phyloP scores from a whole-genome alignment of 768 basidiomycete genomes.

The Boletus patriciae region DNA sequence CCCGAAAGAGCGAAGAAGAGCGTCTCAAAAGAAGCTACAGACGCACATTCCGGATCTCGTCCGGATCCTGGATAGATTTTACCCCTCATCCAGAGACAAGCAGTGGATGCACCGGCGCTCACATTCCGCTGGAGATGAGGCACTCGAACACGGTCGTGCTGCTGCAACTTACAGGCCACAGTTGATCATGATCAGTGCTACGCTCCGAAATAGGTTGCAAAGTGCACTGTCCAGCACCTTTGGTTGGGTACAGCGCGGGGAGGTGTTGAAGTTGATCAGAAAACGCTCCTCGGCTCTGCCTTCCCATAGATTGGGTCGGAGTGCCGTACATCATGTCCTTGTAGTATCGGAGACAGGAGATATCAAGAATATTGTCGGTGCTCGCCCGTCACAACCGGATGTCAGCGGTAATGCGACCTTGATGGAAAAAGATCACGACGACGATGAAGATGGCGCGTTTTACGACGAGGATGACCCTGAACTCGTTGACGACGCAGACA shows the following conservation, averaged over 20 bases:
- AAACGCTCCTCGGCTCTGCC: slow-evolving; percentile 28
- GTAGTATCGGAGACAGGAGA: slow-evolving; percentile 55
- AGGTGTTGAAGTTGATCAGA: slow-evolving; percentile 32
- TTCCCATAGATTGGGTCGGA: slow-evolving; percentile 28
- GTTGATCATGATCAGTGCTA: slow-evolving; percentile 69
- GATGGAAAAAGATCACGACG: not conserved
- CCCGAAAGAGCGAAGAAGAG: slow-evolving; percentile 40
- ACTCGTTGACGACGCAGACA: slow-evolving; percentile 22
- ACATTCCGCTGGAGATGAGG: slow-evolving; percentile 1
- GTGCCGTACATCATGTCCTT: slow-evolving; percentile 54
- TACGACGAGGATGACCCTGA: slow-evolving; percentile 24
- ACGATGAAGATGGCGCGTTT: slow-evolving; percentile 21
- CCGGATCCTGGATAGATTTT: slow-evolving; percentile 59
- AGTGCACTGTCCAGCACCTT: slow-evolving; percentile 48
- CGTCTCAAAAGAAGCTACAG: slow-evolving; percentile 39
- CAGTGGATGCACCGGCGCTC: not conserved
- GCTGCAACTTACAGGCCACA: slow-evolving; percentile 45
- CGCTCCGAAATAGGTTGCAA: slow-evolving; percentile 50
- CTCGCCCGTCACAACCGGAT: slow-evolving; percentile 24
- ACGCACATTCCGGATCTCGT: slow-evolving; percentile 61
- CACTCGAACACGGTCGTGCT: slow-evolving; percentile 8
- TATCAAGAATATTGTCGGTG: slow-evolving; percentile 56
- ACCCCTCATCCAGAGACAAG: slow-evolving; percentile 33
- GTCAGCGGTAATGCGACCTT: not conserved
- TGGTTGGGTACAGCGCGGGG: slow-evolving; percentile 54